Evolutionary conservation across 176 grass and related monocot genomes (phyloP).

Genomic region (Eremochloa ophiuroides): DNA sequence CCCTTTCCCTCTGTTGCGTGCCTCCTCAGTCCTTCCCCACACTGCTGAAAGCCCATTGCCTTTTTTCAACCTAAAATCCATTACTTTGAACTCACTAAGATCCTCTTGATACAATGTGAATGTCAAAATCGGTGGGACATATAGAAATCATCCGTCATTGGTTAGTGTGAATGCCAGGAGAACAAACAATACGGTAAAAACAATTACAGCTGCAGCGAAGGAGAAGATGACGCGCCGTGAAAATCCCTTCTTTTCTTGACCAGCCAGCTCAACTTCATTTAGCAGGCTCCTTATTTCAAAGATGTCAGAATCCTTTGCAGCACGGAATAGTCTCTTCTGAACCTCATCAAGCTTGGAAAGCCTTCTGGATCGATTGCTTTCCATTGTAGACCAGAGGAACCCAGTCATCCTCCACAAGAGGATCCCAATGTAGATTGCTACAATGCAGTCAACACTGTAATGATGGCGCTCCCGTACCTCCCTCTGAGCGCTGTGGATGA

Average conservation of each 20-base stretch:
- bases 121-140: background rate
- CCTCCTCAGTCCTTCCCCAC: background rate
- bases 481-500: conserved; percentile 77
- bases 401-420: conserved; percentile 83
- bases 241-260: conserved; percentile 54
- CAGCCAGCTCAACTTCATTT: conserved; percentile 64
- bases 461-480: conserved; percentile 87
- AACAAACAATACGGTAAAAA: conserved; percentile 59
- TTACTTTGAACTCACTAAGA: background rate
- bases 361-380: conserved; percentile 45
- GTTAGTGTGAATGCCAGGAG: conserved; percentile 65
- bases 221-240: conserved; percentile 47
- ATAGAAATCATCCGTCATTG: conserved; percentile 68
- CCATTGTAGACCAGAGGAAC: conserved; percentile 77
- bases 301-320: conserved; percentile 77
- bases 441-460: conserved; percentile 73
- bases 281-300: conserved; percentile 62
- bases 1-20: too few relatives aligned
- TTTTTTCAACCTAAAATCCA: background rate
- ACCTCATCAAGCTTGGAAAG: conserved; percentile 70
- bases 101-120: background rate
- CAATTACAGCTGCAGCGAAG: conserved; percentile 52
- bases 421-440: conserved; percentile 84
- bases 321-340: conserved; percentile 48
- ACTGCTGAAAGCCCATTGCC: background rate